Evolutionary conservation across 371 early-diverging fungal genomes (phyloP), one percentile per base, ranked within the genome.

Genomic region (Batkoa obscura): DNA sequence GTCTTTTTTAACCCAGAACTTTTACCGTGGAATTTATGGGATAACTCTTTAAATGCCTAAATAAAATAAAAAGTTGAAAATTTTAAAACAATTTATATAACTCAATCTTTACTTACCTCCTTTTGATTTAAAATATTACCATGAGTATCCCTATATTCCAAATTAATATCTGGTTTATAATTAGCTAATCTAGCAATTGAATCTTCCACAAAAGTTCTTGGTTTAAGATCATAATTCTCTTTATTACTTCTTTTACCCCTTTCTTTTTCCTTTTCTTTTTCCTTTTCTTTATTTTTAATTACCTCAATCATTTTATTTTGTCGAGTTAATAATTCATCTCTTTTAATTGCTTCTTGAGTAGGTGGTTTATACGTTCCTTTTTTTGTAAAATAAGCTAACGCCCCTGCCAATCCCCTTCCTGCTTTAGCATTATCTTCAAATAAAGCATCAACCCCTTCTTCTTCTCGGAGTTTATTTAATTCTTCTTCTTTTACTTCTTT

Each of bases 11-110:
- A 92, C 46, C 97, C 95, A 13, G 89, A 80, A 1, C 75, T 72
- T 61, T 86, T 87, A 33, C 96, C 97, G 64, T 96, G 95, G 79
- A 96, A 96, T 57, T 87, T 86, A 57, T 96, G 92, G 23, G 92
- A 89, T 61, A 91, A 70, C 61, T 78, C 80, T 53, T 85, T 78
- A 71, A 84, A 96, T 0, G 97, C 97, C 76, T 81, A 61, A 36
- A 36, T n/a, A 33, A 49, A 59, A 33, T 13, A 12, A 17, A 31
- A 13, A 46, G 57, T 32, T 33, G 2, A 8, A 8, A 36, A 10
- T n/a, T 34, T 13, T 43, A 23, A 45, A 50, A 32, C 8, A 46
- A 2, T 17, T 59, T 15, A 4, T 36, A 1, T 10, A 30, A 48
- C 3, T 50, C 30, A 15, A n/a, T n/a, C n/a, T n/a, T n/a, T 47